Evolutionary conservation across 2,329 filamentous ascomycete species (phyloP).

Genomic region (Aspergillus neoniger): DNA sequence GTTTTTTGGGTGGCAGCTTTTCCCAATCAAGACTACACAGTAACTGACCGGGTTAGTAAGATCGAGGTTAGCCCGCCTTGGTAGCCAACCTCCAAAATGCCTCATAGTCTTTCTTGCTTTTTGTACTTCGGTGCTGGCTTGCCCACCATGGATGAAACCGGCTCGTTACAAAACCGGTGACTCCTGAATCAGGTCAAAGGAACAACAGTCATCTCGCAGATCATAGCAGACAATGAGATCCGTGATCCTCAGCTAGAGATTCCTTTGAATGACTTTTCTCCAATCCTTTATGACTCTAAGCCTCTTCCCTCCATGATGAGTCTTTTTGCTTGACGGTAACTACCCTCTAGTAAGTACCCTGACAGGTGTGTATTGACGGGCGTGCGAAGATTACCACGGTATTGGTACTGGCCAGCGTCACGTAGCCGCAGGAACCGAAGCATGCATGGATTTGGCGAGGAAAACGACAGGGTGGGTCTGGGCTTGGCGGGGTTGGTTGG

Average conservation of each 20-base stretch:
- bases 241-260: neutral
- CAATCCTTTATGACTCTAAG: neutral
- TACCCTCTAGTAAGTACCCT: neutral
- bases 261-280: neutral
- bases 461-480: constrained; percentile 20
- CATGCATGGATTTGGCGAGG: constrained; percentile 21
- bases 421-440: constrained; percentile 30
- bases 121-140: constrained; percentile 1
- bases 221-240: neutral
- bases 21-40: neutral
- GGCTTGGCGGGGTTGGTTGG: constrained; percentile 26
- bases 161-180: constrained; percentile 7
- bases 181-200: neutral
- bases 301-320: neutral
- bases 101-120: constrained; percentile 6
- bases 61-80: constrained; percentile 6
- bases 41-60: constrained; percentile 9
- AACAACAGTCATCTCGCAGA: neutral
- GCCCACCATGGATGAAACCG: constrained; percentile 9
- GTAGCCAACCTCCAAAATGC: constrained; percentile 12
- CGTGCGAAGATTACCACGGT: neutral
- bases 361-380: neutral
- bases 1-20: neutral
- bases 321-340: neutral
- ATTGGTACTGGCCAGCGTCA: constrained; percentile 15